Percentiles rank a stretch among this genome's conserved stretches.
Conservation (phyloP, 2,329 filamentous ascomycete genomes). For the Alternaria arborescens region DNA sequence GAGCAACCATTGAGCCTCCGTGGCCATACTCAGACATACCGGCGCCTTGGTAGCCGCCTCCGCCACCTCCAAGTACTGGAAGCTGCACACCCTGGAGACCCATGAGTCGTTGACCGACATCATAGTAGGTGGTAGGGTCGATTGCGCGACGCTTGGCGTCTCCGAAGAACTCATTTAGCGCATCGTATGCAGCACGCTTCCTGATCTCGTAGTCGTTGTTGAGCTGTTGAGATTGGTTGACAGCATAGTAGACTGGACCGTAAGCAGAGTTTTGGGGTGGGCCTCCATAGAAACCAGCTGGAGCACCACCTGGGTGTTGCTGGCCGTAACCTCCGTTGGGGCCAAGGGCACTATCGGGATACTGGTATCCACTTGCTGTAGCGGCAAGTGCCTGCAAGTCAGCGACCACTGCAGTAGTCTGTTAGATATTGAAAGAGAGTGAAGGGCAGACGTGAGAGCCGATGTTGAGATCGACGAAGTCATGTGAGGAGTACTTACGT, state of each 20-base stretch:
- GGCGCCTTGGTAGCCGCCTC: conserved; percentile 37
- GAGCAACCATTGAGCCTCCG: conserved; percentile 63
- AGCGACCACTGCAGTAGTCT: conserved; percentile 51
- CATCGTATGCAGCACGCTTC: conserved; percentile 82
- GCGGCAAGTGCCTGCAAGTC: conserved; percentile 60
- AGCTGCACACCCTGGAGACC: conserved; percentile 76
- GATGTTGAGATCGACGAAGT: neutral
- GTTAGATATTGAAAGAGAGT: conserved; percentile 47
- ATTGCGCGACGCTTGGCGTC: conserved; percentile 91
- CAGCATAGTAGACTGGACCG: conserved; percentile 79
- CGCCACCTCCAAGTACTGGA: conserved; percentile 41
- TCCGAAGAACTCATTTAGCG: conserved; percentile 92
- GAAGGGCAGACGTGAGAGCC: neutral
- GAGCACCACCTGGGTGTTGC: conserved; percentile 61
- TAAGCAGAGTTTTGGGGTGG: conserved; percentile 66
- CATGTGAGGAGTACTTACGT: conserved; percentile 44
- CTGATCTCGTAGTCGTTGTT: conserved; percentile 75
- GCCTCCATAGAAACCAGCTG: conserved; percentile 62
- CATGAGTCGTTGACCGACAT: conserved; percentile 88
- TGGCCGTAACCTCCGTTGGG: conserved; percentile 52
- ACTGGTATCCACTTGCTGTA: conserved; percentile 59
- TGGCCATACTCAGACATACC: conserved; percentile 63
- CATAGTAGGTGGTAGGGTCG: conserved; percentile 86
- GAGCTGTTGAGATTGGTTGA: conserved; percentile 71
- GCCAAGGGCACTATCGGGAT: conserved; percentile 53